phyloP scores from a whole-genome alignment of 2,329 filamentous ascomycete genomes.

The Neoscytalidium dimidiatum region DNA sequence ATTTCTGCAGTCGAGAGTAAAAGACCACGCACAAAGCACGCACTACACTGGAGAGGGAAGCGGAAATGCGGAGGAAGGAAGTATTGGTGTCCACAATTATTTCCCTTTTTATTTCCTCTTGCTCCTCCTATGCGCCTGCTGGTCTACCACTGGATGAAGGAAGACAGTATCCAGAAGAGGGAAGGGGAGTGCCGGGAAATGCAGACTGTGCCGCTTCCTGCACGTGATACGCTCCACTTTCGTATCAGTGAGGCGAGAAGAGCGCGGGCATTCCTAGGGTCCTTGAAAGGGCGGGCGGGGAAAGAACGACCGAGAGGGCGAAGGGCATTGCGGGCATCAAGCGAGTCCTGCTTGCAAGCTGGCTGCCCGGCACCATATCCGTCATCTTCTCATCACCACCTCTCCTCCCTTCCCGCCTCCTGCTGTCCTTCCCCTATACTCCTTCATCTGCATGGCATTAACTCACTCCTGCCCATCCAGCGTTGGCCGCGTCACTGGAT shows the following conservation, averaged over 20 bases:
- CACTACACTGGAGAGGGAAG: not conserved
- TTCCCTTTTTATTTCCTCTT: not conserved
- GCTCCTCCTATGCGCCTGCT: not conserved
- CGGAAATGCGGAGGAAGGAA: not conserved
- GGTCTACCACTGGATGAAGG: not conserved
- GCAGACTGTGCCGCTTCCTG: not conserved
- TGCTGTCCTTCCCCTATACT: not conserved
- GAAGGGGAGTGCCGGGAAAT: not conserved
- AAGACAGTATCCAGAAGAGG: not conserved
- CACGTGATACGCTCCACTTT: slow-evolving; percentile 14
- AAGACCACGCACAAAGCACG: not conserved
- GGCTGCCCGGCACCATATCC: not conserved
- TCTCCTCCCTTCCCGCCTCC: not conserved
- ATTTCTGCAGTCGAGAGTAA: not conserved
- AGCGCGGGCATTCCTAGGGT: not conserved
- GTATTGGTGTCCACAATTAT: not conserved
- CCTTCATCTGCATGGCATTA: not conserved
- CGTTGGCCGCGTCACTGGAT: not conserved
- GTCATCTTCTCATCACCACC: not conserved
- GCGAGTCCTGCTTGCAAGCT: not conserved
- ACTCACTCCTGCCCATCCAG: not conserved
- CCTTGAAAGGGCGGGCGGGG: not conserved
- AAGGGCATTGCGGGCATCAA: not conserved
- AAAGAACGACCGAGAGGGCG: not conserved
- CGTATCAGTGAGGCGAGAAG: not conserved